phyloP scores from a whole-genome alignment of 805 yeast genomes.

The Kluyveromyces wickerhamii region DNA sequence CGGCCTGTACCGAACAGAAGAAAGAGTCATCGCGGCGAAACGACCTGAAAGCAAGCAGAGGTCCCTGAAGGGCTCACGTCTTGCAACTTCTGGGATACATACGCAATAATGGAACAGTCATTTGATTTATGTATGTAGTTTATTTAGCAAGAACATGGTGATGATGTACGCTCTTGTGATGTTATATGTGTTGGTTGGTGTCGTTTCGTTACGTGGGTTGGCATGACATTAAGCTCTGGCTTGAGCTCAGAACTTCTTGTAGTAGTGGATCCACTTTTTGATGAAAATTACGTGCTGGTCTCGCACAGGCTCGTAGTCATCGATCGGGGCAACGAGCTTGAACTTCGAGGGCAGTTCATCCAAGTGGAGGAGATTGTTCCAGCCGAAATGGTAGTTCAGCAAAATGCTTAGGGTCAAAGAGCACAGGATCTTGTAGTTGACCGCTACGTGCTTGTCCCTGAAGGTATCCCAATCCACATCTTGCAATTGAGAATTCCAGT shows the following conservation, averaged over 20 bases:
- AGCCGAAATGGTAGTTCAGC: conserved; percentile 46
- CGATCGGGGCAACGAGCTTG: conserved; percentile 2
- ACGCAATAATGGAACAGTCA: too few relatives aligned
- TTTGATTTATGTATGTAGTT: too few relatives aligned
- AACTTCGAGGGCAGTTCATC: conserved; percentile 10
- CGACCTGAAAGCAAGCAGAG: too few relatives aligned
- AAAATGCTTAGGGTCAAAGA: conserved; percentile 36
- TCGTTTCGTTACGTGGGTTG: too few relatives aligned
- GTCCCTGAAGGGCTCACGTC: too few relatives aligned
- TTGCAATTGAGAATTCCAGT: conserved; percentile 18
- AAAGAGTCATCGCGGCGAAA: too few relatives aligned
- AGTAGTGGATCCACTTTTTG: conserved; percentile 29
- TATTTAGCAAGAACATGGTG: too few relatives aligned
- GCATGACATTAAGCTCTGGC: too few relatives aligned
- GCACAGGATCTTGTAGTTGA: conserved; percentile 35
- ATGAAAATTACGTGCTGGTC: conserved; percentile 19
- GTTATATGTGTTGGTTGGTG: too few relatives aligned
- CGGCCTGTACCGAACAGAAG: too few relatives aligned
- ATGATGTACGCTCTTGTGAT: too few relatives aligned
- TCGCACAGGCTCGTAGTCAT: conserved; percentile 7
- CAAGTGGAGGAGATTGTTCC: conserved; percentile 28
- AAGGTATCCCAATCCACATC: conserved; percentile 26
- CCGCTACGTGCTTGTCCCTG: conserved; percentile 28
- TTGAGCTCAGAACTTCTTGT: conserved; percentile 23
- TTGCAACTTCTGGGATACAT: too few relatives aligned